phyloP scores from a whole-genome alignment of 306 rosid genomes.

The Medicago truncatula region MtrunA17r5.0-ANR NC_053042.1:44407501-44408000 shows the following conservation, averaged over 20 bases:
- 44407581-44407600: constrained; percentile 36
- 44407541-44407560: not conserved
- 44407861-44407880: constrained; percentile 28
- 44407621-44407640: constrained; percentile 96
- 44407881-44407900: constrained; percentile 15
- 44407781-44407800: constrained; percentile 95
- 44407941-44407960: constrained; percentile 99
- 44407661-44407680: constrained; percentile 73
- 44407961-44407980: constrained; percentile 92
- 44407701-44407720: constrained; percentile 96
- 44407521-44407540: not conserved
- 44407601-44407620: constrained; percentile 61
- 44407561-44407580: constrained; percentile 10
- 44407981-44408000: constrained; percentile 96
- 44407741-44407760: constrained; percentile 85
- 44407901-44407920: constrained; percentile 55
- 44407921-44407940: constrained; percentile 98
- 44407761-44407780: constrained; percentile 95
- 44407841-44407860: constrained; percentile 30
- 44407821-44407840: constrained; percentile 16
- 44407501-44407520: not conserved
- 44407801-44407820: constrained; percentile 90
- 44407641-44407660: constrained; percentile 82
- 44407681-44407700: constrained; percentile 90
- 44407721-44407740: constrained; percentile 95